Percentiles rank a stretch among this genome's conserved stretches.
Evolutionary conservation across 179 eudicot species (phyloP).

Genomic region (Drosera spatulata): DNA sequence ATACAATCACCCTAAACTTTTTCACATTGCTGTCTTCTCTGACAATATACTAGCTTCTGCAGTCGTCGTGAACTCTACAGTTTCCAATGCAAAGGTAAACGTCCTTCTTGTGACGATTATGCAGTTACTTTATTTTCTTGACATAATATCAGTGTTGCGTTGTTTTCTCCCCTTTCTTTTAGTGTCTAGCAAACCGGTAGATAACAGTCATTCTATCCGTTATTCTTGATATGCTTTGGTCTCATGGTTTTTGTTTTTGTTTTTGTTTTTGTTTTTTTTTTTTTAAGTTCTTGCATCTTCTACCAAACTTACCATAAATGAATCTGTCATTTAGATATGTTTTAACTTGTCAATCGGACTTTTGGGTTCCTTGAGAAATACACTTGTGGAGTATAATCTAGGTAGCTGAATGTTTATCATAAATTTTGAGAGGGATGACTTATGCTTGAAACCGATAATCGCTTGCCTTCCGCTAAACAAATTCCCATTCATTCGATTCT

Average conservation of each 20-base stretch:
- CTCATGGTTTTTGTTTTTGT: background rate
- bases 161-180: background rate
- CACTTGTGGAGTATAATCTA: too few relatives aligned
- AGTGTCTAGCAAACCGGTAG: background rate
- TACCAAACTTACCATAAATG: background rate
- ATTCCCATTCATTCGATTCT: too few relatives aligned
- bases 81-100: constrained; percentile 57
- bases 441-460: too few relatives aligned
- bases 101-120: constrained; percentile 3
- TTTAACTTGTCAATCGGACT: background rate
- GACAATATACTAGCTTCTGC: constrained; percentile 88
- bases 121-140: background rate
- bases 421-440: too few relatives aligned
- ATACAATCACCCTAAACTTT: constrained; percentile 37
- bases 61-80: constrained; percentile 84
- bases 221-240: background rate
- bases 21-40: constrained; percentile 81
- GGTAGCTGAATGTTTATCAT: too few relatives aligned
- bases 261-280: too few relatives aligned
- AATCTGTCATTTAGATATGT: too few relatives aligned
- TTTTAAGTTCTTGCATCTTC: background rate
- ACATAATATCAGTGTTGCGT: background rate
- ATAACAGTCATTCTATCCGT: background rate
- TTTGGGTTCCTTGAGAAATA: background rate
- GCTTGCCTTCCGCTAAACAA: too few relatives aligned